A percentile compares a stretch with the other conserved stretches of the same genome.
phyloP scores from a whole-genome alignment of 1,284 basidiomycete species.

The Puccinia coronata region DNA sequence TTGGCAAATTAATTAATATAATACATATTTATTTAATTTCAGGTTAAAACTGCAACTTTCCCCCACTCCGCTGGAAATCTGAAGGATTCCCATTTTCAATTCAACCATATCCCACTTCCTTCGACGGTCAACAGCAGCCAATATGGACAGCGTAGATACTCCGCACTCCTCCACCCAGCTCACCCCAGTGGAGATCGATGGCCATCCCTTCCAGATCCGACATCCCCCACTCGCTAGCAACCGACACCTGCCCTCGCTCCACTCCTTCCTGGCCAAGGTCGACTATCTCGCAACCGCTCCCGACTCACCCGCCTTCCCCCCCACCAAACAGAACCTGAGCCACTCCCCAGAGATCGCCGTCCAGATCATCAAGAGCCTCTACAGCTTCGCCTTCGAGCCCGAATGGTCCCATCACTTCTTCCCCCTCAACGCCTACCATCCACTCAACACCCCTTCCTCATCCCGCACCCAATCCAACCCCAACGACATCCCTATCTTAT shows the following conservation, averaged over 20 bases:
- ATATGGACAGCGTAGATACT: no score
- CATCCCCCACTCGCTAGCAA: not conserved
- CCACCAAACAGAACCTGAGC: slow-evolving; percentile 22
- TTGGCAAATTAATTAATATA: no score
- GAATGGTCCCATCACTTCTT: slow-evolving; percentile 46
- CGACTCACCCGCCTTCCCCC: slow-evolving; percentile 34
- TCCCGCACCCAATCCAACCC: not conserved
- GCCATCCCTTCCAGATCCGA: not conserved
- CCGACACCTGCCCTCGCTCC: slow-evolving; percentile 28
- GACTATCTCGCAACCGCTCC: slow-evolving; percentile 39
- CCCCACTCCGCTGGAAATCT: no score
- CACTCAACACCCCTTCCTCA: no score
- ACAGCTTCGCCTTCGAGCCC: slow-evolving; percentile 37
- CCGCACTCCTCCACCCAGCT: no score
- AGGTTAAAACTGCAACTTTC: no score
- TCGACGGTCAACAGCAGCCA: no score
- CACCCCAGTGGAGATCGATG: not conserved
- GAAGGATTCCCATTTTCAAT: no score
- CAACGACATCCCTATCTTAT: slow-evolving; percentile 6
- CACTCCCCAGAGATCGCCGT: slow-evolving; percentile 23
- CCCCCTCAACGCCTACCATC: slow-evolving; percentile 28
- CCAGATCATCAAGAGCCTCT: slow-evolving; percentile 32
- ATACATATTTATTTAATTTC: no score
- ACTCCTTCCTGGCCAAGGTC: slow-evolving; percentile 42
- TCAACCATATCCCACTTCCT: slow-evolving; percentile 15